Evolutionary conservation across 371 early-diverging fungal genomes (phyloP), one percentile per base, ranked within the genome.

Genomic region (Mortierella sp.): DNA sequence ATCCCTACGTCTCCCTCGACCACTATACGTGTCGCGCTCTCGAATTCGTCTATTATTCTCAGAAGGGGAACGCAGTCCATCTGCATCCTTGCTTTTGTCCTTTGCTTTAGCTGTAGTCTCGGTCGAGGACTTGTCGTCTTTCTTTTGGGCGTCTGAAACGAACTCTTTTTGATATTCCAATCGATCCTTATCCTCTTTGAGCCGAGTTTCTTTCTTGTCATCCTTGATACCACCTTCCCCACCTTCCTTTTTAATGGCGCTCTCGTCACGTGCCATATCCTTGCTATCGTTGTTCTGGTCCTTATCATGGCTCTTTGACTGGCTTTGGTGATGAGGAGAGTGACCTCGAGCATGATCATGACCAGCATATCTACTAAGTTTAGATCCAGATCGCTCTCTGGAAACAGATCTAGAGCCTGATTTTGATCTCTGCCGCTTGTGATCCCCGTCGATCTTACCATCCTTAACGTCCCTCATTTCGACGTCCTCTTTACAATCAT

Each of bases 1-100:
- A n/a, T 61, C 66, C 34, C 32, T 60, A 12, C 51, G 72, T 32
- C 72, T 61, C 7, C 72, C 66, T 40, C 56, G 66, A 9, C 62
- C 66, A 45, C 22, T 53, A 40, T 72, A 47, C 0, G 62, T 29
- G 32, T 72, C 72, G 19, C 59, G 57, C 3, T 62, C 72, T 19
- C 72, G 66, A n/a, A 37, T 19, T 19, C 56, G 55, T 19, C 57
- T 63, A 51, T 23, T 42, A 22, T n/a, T 55, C 26, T 37, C 37
- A 4, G 43, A 29, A 5, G 69, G 69, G 4, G 69, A 68, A 23
- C 63, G 70, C 26, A 47, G 17, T 19, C 12, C 63, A 2, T 69
- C 64, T 0, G 23, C 19, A 31, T 37, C 57, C 47, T 62, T 66
- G 32, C 23, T 53, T n/a, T 45, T 64, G 12, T 37, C 37, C 37